A percentile compares a stretch with the other conserved stretches of the same genome.
phyloP scores from a whole-genome alignment of 495 filamentous ascomycete species.

The Opeltia flavorubescens region DNA sequence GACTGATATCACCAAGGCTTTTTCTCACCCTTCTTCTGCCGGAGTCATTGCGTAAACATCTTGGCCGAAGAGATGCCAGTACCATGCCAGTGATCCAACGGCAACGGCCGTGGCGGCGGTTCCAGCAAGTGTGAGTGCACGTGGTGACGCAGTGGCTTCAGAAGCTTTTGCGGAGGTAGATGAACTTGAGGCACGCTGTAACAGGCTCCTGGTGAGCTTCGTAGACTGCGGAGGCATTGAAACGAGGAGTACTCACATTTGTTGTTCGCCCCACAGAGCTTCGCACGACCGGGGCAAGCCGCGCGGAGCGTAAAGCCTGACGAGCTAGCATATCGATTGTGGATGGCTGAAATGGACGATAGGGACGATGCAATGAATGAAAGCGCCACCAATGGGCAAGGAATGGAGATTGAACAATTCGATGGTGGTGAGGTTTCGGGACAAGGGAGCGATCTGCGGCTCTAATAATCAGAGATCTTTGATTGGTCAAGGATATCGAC shows the following conservation, averaged over 20 bases:
- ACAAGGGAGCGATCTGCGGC: neutral
- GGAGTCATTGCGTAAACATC: conserved; percentile 73
- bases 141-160: conserved; percentile 36
- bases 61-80: conserved; percentile 86
- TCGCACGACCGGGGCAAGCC: conserved; percentile 54
- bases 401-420: conserved; percentile 1
- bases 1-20: neutral
- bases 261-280: conserved; percentile 34
- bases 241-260: conserved; percentile 29
- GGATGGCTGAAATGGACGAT: conserved; percentile 5
- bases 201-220: conserved; percentile 3
- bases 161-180: conserved; percentile 34
- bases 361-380: neutral
- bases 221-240: conserved; percentile 17
- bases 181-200: conserved; percentile 26
- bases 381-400: neutral
- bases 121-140: conserved; percentile 62
- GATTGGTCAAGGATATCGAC: neutral
- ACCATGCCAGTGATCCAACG: conserved; percentile 81
- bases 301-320: conserved; percentile 66
- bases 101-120: conserved; percentile 71
- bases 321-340: conserved; percentile 65
- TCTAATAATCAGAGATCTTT: neutral
- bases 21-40: conserved; percentile 89
- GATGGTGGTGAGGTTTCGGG: neutral